Evolutionary conservation across 345 rosid genomes (phyloP).

Genomic region (Arabis hirsuta): DNA sequence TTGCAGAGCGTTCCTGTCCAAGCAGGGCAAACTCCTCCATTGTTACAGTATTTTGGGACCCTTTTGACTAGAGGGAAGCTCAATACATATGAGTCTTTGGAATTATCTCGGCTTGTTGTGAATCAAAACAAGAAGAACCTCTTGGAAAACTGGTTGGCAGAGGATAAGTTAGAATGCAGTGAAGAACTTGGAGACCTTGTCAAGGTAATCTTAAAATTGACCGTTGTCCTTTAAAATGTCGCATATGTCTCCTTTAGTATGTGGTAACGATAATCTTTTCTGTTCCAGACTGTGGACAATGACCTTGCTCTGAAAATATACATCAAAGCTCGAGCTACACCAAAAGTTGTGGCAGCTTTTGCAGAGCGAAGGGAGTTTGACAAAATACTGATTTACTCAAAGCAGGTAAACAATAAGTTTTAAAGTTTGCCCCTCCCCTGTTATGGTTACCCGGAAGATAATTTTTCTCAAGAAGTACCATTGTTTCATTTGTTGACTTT

Average conservation of each 20-base stretch:
- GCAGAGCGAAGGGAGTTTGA: constrained; percentile 99
- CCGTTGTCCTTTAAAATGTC: constrained; percentile 23
- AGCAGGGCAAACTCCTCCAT: constrained; percentile 98
- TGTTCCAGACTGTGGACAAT: constrained; percentile 94
- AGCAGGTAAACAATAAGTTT: constrained; percentile 65
- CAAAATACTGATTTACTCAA: constrained; percentile 92
- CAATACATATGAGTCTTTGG: constrained; percentile 95
- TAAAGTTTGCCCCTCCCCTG: neutral
- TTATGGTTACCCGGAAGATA: constrained; percentile 18
- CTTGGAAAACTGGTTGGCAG: constrained; percentile 99
- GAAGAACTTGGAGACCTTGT: constrained; percentile 99
- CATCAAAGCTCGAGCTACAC: constrained; percentile 99
- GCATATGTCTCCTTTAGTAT: constrained; percentile 18
- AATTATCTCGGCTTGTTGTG: constrained; percentile 96
- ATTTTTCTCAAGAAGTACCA: constrained; percentile 26
- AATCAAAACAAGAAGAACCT: constrained; percentile 99
- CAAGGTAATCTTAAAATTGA: constrained; percentile 63
- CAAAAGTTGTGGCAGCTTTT: constrained; percentile 99
- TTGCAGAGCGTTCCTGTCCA: constrained; percentile 98
- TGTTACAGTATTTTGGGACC: constrained; percentile 98
- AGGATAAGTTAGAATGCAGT: constrained; percentile 98
- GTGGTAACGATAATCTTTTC: constrained; percentile 25
- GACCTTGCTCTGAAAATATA: constrained; percentile 98
- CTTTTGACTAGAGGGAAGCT: constrained; percentile 98
- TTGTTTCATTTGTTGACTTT: constrained; percentile 39